phyloP scores from a whole-genome alignment of 768 basidiomycete genomes.

The Suillus lakei region DNA sequence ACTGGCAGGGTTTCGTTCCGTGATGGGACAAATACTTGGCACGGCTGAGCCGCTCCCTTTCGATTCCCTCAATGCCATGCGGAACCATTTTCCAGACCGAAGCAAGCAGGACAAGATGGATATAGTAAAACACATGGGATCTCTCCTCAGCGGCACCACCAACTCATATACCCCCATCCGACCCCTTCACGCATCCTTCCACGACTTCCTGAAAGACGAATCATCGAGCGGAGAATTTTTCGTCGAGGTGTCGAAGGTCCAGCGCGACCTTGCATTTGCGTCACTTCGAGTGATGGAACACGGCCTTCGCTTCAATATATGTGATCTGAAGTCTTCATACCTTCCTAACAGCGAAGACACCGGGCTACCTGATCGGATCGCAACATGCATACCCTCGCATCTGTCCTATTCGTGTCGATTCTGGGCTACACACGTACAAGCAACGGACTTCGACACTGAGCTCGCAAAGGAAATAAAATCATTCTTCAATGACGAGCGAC shows the following conservation, averaged over 20 bases:
- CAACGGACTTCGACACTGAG: not conserved
- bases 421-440: constrained; percentile 15
- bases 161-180: constrained; percentile 10
- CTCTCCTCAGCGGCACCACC: constrained; percentile 12
- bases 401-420: constrained; percentile 18
- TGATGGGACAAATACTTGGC: constrained; percentile 12
- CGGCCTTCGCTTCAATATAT: constrained; percentile 41
- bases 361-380: not conserved
- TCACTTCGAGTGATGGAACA: constrained; percentile 34
- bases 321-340: constrained; percentile 35
- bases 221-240: constrained; percentile 18
- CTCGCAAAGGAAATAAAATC: not conserved
- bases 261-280: constrained; percentile 8
- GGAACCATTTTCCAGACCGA: not conserved
- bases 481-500: constrained; percentile 8
- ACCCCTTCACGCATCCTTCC: constrained; percentile 32
- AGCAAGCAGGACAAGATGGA: not conserved
- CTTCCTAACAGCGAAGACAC: constrained; percentile 30
- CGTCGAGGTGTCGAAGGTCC: constrained; percentile 7
- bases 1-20: not conserved
- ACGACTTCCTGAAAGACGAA: constrained; percentile 29
- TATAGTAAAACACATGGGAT: constrained; percentile 3
- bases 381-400: constrained; percentile 6
- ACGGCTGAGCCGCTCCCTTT: not conserved
- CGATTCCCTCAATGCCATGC: constrained; percentile 1